Evolutionary conservation across 1,139 yeast species (phyloP).

Genomic region (Sugiyamaella xylanicola): DNA sequence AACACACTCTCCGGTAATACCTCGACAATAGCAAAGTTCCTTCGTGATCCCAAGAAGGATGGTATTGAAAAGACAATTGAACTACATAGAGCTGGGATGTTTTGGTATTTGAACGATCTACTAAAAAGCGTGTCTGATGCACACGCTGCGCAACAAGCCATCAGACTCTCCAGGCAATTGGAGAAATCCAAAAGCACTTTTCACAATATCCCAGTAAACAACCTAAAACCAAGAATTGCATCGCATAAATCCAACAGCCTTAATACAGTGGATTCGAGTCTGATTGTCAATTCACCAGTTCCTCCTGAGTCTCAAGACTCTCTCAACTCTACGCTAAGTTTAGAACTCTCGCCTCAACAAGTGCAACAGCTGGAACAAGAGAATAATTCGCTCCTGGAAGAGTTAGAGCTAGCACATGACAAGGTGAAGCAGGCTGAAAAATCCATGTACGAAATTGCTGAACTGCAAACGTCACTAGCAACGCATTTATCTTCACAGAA

Average conservation of each 20-base stretch:
- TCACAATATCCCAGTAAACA: conserved; percentile 30
- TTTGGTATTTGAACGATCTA: conserved; percentile 39
- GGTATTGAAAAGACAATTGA: conserved; percentile 37
- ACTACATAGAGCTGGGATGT: conserved; percentile 42
- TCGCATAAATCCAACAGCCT: neutral
- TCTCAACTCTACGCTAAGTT: neutral
- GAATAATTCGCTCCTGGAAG: conserved; percentile 70
- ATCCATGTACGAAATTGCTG: conserved; percentile 77
- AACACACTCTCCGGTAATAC: conserved; percentile 23
- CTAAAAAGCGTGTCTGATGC: conserved; percentile 40
- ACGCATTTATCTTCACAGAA: conserved; percentile 76
- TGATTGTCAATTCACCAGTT: too few species aligned
- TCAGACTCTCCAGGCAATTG: conserved; percentile 41
- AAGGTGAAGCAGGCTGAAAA: conserved; percentile 59
- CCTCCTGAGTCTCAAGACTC: neutral
- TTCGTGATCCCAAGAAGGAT: conserved; percentile 35
- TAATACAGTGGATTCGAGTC: neutral
- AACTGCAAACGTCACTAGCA: conserved; percentile 74
- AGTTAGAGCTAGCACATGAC: conserved; percentile 52
- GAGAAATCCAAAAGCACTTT: conserved; percentile 39
- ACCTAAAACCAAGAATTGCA: neutral
- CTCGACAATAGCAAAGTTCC: conserved; percentile 27
- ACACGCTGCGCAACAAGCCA: conserved; percentile 44
- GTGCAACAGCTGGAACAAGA: conserved; percentile 70
- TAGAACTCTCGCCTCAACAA: conserved; percentile 52